Evolutionary conservation across 176 grass and related monocot species (phyloP).

Genomic region (Zea mays): DNA sequence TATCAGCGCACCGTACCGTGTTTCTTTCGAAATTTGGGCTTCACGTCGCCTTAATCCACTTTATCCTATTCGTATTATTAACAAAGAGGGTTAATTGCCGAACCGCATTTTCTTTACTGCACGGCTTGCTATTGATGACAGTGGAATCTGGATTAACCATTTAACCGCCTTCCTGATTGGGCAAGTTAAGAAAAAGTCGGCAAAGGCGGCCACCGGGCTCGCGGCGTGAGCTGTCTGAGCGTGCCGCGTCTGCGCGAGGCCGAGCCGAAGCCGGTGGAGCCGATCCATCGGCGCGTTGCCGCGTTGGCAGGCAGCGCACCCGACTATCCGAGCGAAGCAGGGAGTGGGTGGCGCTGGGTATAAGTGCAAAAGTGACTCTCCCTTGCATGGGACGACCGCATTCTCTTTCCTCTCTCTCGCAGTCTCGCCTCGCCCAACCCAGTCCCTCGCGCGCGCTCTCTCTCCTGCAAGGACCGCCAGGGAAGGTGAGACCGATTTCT

Average conservation of each 20-base stretch:
- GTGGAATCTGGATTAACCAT: neutral
- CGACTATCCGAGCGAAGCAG: neutral
- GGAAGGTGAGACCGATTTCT: conserved; percentile 37
- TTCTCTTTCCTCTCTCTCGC: neutral
- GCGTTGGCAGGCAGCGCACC: too few species aligned
- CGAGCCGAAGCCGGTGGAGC: neutral
- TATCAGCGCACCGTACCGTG: too few species aligned
- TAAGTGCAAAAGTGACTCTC: neutral
- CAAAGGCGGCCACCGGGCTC: neutral
- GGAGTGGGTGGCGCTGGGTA: conserved; percentile 20
- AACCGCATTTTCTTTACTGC: neutral
- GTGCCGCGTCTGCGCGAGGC: neutral
- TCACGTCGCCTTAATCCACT: neutral
- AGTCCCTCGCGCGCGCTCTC: neutral
- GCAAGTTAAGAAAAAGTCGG: conserved; percentile 7
- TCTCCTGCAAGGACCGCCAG: conserved; percentile 12
- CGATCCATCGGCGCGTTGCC: neutral
- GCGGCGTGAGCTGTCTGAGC: neutral
- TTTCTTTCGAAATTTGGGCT: neutral
- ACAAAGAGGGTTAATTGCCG: neutral
- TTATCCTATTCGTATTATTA: neutral
- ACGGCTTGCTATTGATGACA: neutral
- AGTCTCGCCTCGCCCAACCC: neutral
- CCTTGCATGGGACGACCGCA: conserved; percentile 23
- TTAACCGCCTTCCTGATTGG: conserved; percentile 25